phyloP scores from a whole-genome alignment of 2,329 filamentous ascomycete genomes.

The Aspergillus calidoustus region DNA sequence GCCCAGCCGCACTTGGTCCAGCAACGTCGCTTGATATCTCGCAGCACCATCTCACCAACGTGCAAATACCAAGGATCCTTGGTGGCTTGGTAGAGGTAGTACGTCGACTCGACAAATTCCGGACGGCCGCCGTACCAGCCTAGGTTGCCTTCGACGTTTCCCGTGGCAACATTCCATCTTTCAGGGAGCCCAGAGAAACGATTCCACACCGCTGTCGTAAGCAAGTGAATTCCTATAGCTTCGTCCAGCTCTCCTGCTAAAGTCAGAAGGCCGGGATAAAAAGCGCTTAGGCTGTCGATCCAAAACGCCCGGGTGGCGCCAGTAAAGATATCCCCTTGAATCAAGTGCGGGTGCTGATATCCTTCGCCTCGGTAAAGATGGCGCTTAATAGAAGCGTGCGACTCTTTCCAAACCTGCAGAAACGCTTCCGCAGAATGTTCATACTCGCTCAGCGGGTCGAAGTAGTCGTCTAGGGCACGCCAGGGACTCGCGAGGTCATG shows the following conservation, averaged over 20 bases:
- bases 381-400: slow-evolving; percentile 83
- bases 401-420: slow-evolving; percentile 79
- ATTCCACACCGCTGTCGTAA: slow-evolving; percentile 93
- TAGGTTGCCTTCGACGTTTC: slow-evolving; percentile 81
- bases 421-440: slow-evolving; percentile 79
- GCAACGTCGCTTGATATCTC: slow-evolving; percentile 85
- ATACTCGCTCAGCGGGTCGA: slow-evolving; percentile 64
- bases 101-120: slow-evolving; percentile 96
- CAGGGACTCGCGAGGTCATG: slow-evolving; percentile 46
- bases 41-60: slow-evolving; percentile 91
- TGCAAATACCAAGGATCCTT: slow-evolving; percentile 95
- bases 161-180: slow-evolving; percentile 85
- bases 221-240: slow-evolving; percentile 83
- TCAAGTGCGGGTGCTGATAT: slow-evolving; percentile 87
- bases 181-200: slow-evolving; percentile 93
- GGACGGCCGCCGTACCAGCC: slow-evolving; percentile 95
- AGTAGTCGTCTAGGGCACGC: slow-evolving; percentile 65
- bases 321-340: slow-evolving; percentile 85
- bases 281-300: slow-evolving; percentile 95
- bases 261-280: slow-evolving; percentile 86
- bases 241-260: slow-evolving; percentile 89
- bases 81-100: slow-evolving; percentile 92
- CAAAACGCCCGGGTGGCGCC: slow-evolving; percentile 88
- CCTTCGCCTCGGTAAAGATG: slow-evolving; percentile 80
- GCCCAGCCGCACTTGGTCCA: slow-evolving; percentile 94